Evolutionary conservation across 2,329 filamentous ascomycete species (phyloP).

Genomic region (Venturia pyrina): DNA sequence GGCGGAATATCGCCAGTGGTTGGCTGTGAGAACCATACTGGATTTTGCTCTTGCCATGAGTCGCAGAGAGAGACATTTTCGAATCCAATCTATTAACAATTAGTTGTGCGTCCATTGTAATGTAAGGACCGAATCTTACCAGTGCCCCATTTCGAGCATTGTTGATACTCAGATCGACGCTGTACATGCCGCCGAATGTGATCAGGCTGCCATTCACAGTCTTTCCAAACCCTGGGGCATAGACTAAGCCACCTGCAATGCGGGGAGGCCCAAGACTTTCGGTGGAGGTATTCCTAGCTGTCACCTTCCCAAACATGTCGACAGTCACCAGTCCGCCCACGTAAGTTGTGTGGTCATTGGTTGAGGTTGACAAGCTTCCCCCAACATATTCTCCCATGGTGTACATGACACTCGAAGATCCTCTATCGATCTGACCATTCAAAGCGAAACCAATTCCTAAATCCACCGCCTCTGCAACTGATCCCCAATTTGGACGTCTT

Average conservation of each 20-base stretch:
- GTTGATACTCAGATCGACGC: not conserved
- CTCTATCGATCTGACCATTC: not conserved
- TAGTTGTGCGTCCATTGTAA: not conserved
- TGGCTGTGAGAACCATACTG: constrained; percentile 32
- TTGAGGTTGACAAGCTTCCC: not conserved
- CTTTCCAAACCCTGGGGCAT: not conserved
- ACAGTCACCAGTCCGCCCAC: not conserved
- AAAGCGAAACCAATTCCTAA: not conserved
- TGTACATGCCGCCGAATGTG: not conserved
- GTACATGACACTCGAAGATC: not conserved
- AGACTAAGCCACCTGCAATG: not conserved
- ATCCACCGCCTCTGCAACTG: not conserved
- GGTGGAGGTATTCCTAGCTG: not conserved
- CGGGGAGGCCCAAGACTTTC: not conserved
- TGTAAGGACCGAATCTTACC: not conserved
- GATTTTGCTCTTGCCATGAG: not conserved
- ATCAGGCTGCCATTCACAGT: not conserved
- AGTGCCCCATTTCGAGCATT: not conserved
- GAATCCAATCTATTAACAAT: not conserved
- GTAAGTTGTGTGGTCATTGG: not conserved
- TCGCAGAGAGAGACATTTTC: not conserved
- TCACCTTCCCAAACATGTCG: not conserved
- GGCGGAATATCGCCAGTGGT: constrained; percentile 32
- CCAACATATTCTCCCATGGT: not conserved
- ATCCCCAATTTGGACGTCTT: not conserved